These are phyloP conservation scores for Fonsecaea pugnacius DNA, from an alignment of 2,329 filamentous ascomycete genomes.

Conservation along the genomic window DNA sequence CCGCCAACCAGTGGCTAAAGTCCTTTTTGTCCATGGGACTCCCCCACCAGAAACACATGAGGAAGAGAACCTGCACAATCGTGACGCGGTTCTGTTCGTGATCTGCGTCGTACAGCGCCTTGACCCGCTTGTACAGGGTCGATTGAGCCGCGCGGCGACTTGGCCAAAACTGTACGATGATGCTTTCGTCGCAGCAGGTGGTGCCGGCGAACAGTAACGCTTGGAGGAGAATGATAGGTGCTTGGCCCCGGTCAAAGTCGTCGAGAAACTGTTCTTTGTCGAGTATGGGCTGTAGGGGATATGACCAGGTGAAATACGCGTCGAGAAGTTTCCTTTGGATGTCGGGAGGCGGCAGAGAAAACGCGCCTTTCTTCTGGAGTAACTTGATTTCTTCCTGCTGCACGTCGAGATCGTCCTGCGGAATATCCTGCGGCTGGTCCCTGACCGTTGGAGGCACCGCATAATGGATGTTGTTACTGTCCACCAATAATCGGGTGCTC, in stretches of 20 bases:
- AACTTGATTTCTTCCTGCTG: constrained; percentile 96
- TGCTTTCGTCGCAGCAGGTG: constrained; percentile 88
- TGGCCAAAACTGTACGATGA: constrained; percentile 43
- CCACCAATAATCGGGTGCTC: constrained; percentile 19
- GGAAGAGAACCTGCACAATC: constrained; percentile 30
- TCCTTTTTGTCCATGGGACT: constrained; percentile 34
- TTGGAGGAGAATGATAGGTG: constrained; percentile 84
- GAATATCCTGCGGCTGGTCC: constrained; percentile 20
- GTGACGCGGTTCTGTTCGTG: constrained; percentile 32
- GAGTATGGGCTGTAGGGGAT: constrained; percentile 90
- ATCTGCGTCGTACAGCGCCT: constrained; percentile 36
- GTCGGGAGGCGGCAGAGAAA: constrained; percentile 80
- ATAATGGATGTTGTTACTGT: constrained; percentile 24
- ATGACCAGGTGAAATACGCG: constrained; percentile 92
- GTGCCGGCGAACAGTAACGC: constrained; percentile 90
- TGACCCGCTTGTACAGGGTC: constrained; percentile 60
- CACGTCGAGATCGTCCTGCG: constrained; percentile 59
- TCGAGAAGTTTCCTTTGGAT: constrained; percentile 93
- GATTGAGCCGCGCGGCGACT: constrained; percentile 78
- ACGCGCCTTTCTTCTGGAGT: constrained; percentile 86
- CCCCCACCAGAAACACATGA: constrained; percentile 38
- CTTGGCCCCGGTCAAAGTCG: constrained; percentile 84
- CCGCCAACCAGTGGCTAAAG: constrained; percentile 25
- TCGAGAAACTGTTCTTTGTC: constrained; percentile 91
- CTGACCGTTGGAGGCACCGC: constrained; percentile 17